Evolutionary conservation across 2,329 filamentous ascomycete genomes (phyloP).

Genomic region (Bimuria novae-zelandiae): DNA sequence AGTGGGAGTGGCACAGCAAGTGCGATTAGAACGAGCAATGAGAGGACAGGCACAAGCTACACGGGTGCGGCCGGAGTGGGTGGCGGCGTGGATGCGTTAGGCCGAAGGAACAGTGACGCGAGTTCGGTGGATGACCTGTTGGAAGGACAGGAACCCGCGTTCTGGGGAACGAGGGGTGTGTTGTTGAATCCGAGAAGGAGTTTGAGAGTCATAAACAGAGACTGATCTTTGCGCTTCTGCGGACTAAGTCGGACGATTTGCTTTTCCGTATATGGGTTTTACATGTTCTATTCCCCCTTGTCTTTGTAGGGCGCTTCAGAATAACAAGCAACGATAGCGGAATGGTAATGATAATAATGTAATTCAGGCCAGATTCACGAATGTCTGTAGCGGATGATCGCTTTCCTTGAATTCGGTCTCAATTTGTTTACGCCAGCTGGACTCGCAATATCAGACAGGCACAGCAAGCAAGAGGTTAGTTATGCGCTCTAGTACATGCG

Average conservation of each 20-base stretch:
- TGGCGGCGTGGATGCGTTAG: constrained; percentile 26
- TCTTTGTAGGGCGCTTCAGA: background rate
- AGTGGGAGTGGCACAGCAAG: constrained; percentile 11
- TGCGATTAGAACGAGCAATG: constrained; percentile 14
- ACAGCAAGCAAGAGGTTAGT: no score
- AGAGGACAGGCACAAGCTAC: constrained; percentile 6
- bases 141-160: constrained; percentile 68
- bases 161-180: constrained; percentile 64
- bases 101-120: constrained; percentile 49
- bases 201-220: constrained; percentile 64
- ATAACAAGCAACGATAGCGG: no score
- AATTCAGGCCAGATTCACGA: no score
- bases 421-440: no score
- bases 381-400: no score
- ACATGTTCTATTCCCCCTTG: background rate
- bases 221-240: no score
- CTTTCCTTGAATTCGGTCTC: no score
- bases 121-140: constrained; percentile 63
- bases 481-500: no score
- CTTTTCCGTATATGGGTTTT: background rate
- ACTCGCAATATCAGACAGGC: no score
- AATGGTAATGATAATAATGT: no score
- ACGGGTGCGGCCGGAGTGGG: constrained; percentile 24
- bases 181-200: constrained; percentile 70
- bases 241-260: no score